Evolutionary conservation across 1,284 basidiomycete species (phyloP), one percentile per base, ranked within the genome.

Genomic region (Apiotrichum montevideense): DNA sequence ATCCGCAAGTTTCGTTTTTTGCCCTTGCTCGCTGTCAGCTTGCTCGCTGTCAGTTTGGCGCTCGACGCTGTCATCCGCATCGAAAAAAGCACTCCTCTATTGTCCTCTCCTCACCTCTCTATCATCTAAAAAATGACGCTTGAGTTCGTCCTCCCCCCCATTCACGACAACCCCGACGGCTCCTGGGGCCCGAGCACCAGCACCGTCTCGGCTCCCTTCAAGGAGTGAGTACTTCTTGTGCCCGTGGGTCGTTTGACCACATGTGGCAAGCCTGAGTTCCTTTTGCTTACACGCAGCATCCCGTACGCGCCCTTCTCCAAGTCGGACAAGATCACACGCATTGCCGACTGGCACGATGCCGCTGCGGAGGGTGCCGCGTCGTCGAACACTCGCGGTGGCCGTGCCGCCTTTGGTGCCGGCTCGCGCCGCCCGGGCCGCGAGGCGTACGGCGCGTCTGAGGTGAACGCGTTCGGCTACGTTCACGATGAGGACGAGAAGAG

Each of bases 291-390:
- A 21, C 21, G 21, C 58, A 80, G 79, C 70, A 94, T 97, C 63
- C 93, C 93, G 41, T 98, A 97, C 73, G 91, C 94, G 2, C 94
- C 93, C 4, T 98, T 91, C 81, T 92, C 92, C 77, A 98, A 98
- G 84, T 87, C 90, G 55, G 95, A 98, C 82, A 98, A 97, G 78
- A 86, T 98, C 60, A 92, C 91, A 56, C 88, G 94, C 59, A 91
- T 98, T 72, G 95, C 95, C 57, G 95, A 98, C 80, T 98, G 95
- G 94, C 95, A 91, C 75, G 74, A 72, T 34, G 61, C 70, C 35
- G 66, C 69, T 35, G 81, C 78, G 57, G 84, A 86, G 41, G 85
- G 85, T 65, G 70, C 81, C 43, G 77, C 83, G 52, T 72, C 80
- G 45, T 84, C 84, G 82, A 87, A 71, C 85, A 85, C 54, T 6